phyloP scores from a whole-genome alignment of 176 grass and related monocot species.

The Oryza brachyantha region DNA sequence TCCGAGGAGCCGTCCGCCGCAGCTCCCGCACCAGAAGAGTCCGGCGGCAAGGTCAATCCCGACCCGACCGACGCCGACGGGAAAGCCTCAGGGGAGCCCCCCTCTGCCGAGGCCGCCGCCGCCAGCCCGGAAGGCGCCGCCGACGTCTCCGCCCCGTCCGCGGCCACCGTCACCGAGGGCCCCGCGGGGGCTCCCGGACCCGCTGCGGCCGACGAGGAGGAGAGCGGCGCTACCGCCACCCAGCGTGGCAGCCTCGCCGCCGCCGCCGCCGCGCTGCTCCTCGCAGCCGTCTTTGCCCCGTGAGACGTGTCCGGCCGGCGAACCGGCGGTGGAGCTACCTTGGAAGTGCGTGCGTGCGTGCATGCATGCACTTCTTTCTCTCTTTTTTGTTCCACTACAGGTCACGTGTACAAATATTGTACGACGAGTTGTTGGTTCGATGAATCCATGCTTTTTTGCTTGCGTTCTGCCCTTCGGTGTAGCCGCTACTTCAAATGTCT shows the following conservation, averaged over 20 bases:
- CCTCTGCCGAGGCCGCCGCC: neutral
- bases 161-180: neutral
- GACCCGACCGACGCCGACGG: neutral
- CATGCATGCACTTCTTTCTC: too few species aligned
- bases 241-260: neutral
- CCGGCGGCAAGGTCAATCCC: neutral
- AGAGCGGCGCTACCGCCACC: conserved; percentile 15
- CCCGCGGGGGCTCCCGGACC: conserved; percentile 14
- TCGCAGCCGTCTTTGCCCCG: conserved; percentile 4
- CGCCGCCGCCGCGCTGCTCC: neutral
- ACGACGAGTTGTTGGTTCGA: too few species aligned
- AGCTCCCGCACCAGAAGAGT: neutral
- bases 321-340: neutral
- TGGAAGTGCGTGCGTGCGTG: neutral
- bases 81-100: neutral
- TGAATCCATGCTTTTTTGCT: too few species aligned
- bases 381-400: too few species aligned
- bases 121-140: neutral
- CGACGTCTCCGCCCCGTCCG: neutral
- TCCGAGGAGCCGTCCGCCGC: neutral
- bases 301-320: conserved; percentile 1
- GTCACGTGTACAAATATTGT: too few species aligned
- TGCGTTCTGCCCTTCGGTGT: too few species aligned
- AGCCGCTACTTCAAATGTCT: too few species aligned
- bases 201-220: neutral